Base-by-base conservation (phyloP, 768 basidiomycete genomes). In the Mycena belliarum region DNA sequence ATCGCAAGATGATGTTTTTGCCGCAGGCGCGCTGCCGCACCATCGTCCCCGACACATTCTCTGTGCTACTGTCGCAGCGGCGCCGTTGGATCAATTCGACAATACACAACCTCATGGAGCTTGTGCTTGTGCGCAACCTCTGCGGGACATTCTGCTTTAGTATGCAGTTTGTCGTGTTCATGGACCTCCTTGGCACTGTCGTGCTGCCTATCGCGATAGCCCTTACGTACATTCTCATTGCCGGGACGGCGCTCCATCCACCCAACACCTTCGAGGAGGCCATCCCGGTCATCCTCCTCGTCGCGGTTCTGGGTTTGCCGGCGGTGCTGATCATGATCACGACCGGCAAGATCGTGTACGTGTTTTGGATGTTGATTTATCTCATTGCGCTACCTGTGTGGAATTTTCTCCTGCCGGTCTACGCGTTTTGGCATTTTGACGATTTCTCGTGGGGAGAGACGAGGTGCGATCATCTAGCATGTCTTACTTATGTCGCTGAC, bases 371-470 rank as follows among this genome's bases (percentile, higher is more conserved):
- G 94, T 70, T 95, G 69, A 86, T 95, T 68, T 98, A 99, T 77
- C 82, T 99, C 14, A 55, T 86, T 49, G 95, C 97, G 26, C 77
- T 99, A 38, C 97, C 97, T 0, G 81, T 99, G 28, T 99, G 97
- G 97, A 98, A 98, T 72, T 90, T 96, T 63, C 76, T 96, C 42
- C 79, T 98, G 4, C 95, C 96, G 12, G 77, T 97, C 10, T 99
- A 99, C 73, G 90, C 95, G 15, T 98, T 98, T 72, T 97, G 95
- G 94, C 95, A 98, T 73, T 98, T 99, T 72, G 96, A 98, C 63
- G 97, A 99, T 74, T 98, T 99, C 75, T 95, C 93, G 26, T 99
- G 97, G 97, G 97, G 97, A 66, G 94, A 98, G 75, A 99, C 97
- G 20, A 87, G 95, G 93, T 93, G 67, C 52, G 86, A 74, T 33